Base-by-base conservation (phyloP, 1,139 yeast species). In the Wickerhamomyces sp. region DNA sequence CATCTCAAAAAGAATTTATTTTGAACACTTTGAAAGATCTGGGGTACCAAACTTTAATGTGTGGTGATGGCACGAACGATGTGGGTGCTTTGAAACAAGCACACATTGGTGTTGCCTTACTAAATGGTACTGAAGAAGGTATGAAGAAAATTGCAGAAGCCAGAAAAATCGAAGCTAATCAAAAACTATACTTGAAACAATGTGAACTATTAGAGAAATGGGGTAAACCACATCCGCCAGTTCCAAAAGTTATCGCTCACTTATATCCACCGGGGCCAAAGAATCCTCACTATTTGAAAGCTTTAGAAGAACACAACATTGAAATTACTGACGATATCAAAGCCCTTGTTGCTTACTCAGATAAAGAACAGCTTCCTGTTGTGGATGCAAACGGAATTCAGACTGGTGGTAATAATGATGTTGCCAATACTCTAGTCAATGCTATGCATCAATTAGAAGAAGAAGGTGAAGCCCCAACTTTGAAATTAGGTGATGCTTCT, bases 21-120 rank as follows among this genome's bases (percentile, higher is more conserved):
- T 72, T 94, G 57, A 84, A 82, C 47, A 76, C 88, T 32, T 76
- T 88, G 60, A 92, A 92, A 63, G 83, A 80, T 44, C 78, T 89
- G 60, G 97, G 97, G 26, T 92, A 90, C 65, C 84, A 78, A 57
- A 92, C 98, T 26, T 75, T 94, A 55, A 92, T 92, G 99, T 92
- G 98, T 68, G 99, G 99, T 72, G 99, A 92, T 67, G 99, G 99
- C 67, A 92, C 99, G 26, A 92, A 92, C 61, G 99, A 92, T 71
- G 98, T 92, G 41, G 99, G 99, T 64, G 99, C 99, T 40, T 77
- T 92, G 66, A 94, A 92, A 64, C 97, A 92, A 68, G 97, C 99
- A 8, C 96, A 92, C 58, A 83, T 92, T 59, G 98, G 98, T 70
- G 90, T 92, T 59, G 99, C 99, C 14, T 70, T 92, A 52, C 74